Percentiles rank a stretch among this genome's conserved stretches.
Conservation (phyloP, 2,329 filamentous ascomycete species). For the Arthrobotrys sphaeroides region DNA sequence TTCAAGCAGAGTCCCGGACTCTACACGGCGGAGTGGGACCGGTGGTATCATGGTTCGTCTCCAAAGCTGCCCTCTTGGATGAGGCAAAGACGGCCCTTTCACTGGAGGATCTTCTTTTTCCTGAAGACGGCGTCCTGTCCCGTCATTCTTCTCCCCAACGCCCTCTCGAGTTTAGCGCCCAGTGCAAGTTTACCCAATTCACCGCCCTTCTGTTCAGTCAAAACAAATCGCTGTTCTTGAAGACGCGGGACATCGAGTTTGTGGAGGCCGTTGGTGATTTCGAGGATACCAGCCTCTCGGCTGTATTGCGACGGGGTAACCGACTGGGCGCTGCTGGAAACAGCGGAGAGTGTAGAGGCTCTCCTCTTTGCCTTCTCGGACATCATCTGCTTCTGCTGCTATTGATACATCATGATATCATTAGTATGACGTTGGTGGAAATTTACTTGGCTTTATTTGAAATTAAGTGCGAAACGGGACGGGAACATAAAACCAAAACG, state of each 20-base stretch:
- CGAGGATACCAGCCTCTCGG: conserved; percentile 67
- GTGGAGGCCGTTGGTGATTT: conserved; percentile 81
- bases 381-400: conserved; percentile 36
- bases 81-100: not conserved
- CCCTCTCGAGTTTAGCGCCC: conserved; percentile 88
- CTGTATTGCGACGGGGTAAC: conserved; percentile 67
- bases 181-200: conserved; percentile 86
- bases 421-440: conserved; percentile 12
- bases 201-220: conserved; percentile 81
- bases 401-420: not conserved
- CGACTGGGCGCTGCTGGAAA: conserved; percentile 55
- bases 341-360: conserved; percentile 49
- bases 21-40: not conserved
- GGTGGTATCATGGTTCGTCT: not conserved
- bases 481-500: conserved; percentile 9
- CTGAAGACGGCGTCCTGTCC: conserved; percentile 89
- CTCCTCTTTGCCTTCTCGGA: conserved; percentile 51
- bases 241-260: conserved; percentile 91
- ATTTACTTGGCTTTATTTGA: conserved; percentile 1
- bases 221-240: conserved; percentile 79
- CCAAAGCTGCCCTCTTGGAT: not conserved
- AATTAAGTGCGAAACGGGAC: conserved; percentile 12
- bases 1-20: conserved; percentile 27
- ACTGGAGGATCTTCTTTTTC: conserved; percentile 58
- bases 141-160: conserved; percentile 84